A percentile compares a stretch with the other conserved stretches of the same genome.
Evolutionary conservation across 2,329 filamentous ascomycete genomes (phyloP).

Genomic region (Fusarium foetens): DNA sequence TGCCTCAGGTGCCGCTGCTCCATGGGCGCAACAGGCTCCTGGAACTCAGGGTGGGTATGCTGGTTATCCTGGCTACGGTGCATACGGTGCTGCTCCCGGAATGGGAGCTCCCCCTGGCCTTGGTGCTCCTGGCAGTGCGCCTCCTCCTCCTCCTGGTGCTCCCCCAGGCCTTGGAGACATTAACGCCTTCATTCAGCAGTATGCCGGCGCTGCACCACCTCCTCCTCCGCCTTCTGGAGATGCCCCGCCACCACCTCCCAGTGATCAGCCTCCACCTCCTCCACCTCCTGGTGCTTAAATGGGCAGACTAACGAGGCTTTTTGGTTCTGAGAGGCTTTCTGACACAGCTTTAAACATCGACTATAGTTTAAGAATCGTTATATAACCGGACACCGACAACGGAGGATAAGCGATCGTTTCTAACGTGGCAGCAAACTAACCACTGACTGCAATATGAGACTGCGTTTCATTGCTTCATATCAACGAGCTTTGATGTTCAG

Average conservation of each 20-base stretch:
- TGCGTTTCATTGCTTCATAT: constrained; percentile 16
- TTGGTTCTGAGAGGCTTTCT: constrained; percentile 5
- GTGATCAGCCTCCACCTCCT: constrained; percentile 71
- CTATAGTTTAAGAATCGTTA: constrained; percentile 4
- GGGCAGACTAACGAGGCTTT: constrained; percentile 16
- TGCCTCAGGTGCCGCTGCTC: constrained; percentile 44
- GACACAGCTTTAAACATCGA: constrained; percentile 11
- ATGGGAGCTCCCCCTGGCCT: constrained; percentile 55
- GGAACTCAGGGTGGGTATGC: constrained; percentile 67
- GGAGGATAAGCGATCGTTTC: constrained; percentile 16
- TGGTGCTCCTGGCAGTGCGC: constrained; percentile 57
- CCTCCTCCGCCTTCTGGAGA: constrained; percentile 68
- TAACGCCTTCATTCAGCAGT: constrained; percentile 75
- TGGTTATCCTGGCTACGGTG: constrained; percentile 59
- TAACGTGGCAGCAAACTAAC: constrained; percentile 36
- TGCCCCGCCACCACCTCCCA: constrained; percentile 71
- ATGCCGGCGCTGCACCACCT: constrained; percentile 63
- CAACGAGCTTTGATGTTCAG: constrained; percentile 8
- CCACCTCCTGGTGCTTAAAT: constrained; percentile 65
- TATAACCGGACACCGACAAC: background rate
- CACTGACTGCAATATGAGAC: constrained; percentile 13
- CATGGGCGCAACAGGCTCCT: constrained; percentile 69
- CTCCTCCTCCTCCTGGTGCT: constrained; percentile 55
- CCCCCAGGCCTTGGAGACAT: constrained; percentile 68
- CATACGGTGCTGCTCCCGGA: constrained; percentile 60